Percentiles rank a stretch among this genome's conserved stretches.
phyloP scores from a whole-genome alignment of 352 stramenopile genomes.

The Phytopythium sindhum region DNA sequence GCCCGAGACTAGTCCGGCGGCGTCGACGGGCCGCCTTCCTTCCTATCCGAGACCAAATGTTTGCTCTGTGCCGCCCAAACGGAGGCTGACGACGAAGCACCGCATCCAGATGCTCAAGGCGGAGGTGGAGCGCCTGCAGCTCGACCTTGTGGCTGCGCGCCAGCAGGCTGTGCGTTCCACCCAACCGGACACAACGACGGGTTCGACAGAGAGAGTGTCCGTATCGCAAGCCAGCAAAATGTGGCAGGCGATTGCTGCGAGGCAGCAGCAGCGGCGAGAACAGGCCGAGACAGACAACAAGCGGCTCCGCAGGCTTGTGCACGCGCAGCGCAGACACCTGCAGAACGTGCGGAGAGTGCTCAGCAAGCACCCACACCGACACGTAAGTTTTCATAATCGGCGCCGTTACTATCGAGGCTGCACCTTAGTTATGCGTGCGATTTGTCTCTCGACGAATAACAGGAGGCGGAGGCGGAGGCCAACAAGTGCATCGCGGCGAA shows the following conservation, averaged over 20 bases:
- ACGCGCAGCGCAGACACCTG: background rate
- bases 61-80: background rate
- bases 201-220: background rate
- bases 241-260: background rate
- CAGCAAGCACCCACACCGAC: background rate
- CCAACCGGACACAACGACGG: background rate
- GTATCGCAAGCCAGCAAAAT: background rate
- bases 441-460: background rate
- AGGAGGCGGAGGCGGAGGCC: background rate
- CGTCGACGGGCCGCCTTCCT: no score
- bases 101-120: background rate
- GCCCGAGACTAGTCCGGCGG: no score
- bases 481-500: background rate
- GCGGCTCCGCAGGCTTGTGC: background rate
- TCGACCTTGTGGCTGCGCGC: background rate
- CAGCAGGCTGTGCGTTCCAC: background rate
- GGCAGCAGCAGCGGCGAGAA: background rate
- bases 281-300: background rate
- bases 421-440: background rate
- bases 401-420: background rate
- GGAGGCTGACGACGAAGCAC: background rate
- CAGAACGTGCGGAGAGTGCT: background rate
- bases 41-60: background rate
- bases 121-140: background rate
- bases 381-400: background rate